phyloP scores from a whole-genome alignment of 768 basidiomycete genomes.

The Hericium alpestre region DNA sequence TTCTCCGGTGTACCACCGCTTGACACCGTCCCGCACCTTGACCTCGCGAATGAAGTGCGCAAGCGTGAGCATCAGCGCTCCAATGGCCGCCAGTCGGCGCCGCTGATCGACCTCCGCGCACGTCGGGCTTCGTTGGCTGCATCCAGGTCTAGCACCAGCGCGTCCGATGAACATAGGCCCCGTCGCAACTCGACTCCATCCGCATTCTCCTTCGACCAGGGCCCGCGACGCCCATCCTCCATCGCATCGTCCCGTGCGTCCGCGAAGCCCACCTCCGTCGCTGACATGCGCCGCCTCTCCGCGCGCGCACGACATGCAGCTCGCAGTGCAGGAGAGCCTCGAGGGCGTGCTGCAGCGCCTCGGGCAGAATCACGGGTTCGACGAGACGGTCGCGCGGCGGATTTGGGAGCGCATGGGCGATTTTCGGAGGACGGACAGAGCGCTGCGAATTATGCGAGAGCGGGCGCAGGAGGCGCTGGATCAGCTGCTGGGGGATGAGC shows the following conservation, averaged over 20 bases:
- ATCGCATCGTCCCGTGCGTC: neutral
- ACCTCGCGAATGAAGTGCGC: neutral
- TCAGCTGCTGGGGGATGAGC: neutral
- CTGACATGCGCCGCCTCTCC: constrained; percentile 9
- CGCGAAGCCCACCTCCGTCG: neutral
- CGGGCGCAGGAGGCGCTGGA: constrained; percentile 21
- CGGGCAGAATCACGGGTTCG: constrained; percentile 35
- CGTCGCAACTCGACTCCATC: neutral
- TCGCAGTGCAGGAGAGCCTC: constrained; percentile 21
- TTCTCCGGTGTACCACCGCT: neutral
- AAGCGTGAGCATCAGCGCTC: neutral
- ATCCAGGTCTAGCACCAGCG: neutral
- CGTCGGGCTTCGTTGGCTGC: neutral
- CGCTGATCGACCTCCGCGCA: neutral
- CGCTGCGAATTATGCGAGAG: constrained; percentile 28
- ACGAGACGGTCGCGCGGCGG: constrained; percentile 28
- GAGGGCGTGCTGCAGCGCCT: constrained; percentile 26
- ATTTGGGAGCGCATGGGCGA: constrained; percentile 26
- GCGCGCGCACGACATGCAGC: constrained; percentile 7
- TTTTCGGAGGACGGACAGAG: constrained; percentile 28
- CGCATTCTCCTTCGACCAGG: neutral
- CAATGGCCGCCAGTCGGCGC: neutral
- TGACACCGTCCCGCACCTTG: neutral
- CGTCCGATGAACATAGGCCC: neutral
- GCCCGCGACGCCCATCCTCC: neutral